phyloP scores from a whole-genome alignment of 2,329 filamentous ascomycete genomes.

The Pseudonectria buxi region DNA sequence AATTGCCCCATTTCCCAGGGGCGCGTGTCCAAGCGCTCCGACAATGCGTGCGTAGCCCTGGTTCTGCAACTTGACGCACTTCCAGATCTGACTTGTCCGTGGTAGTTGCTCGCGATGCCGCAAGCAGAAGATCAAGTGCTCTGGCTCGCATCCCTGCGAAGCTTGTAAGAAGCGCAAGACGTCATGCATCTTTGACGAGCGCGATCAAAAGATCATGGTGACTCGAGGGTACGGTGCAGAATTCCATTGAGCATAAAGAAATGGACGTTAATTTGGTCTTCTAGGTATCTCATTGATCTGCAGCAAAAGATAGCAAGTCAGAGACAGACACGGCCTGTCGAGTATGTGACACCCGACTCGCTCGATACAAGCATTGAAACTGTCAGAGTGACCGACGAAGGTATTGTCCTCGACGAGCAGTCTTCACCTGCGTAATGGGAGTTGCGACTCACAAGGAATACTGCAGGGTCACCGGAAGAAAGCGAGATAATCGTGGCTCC shows the following conservation, averaged over 20 bases:
- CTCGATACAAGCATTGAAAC: slow-evolving; percentile 15
- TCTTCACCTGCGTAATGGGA: too few relatives aligned
- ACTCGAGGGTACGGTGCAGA: slow-evolving; percentile 40
- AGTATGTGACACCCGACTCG: slow-evolving; percentile 18
- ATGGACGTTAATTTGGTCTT: too few relatives aligned
- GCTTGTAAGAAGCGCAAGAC: slow-evolving; percentile 27
- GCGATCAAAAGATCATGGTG: slow-evolving; percentile 43
- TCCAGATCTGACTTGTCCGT: neutral
- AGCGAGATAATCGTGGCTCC: slow-evolving; percentile 5
- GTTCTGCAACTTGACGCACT: neutral
- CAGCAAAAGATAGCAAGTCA: slow-evolving; percentile 21
- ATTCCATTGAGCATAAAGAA: too few relatives aligned
- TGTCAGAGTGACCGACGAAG: slow-evolving; percentile 9
- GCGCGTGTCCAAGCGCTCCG: slow-evolving; percentile 20
- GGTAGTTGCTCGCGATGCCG: slow-evolving; percentile 23
- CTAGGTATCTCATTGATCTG: slow-evolving; percentile 32
- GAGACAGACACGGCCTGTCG: slow-evolving; percentile 4
- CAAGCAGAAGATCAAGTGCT: slow-evolving; percentile 30
- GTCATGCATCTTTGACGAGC: slow-evolving; percentile 30
- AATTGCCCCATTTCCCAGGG: slow-evolving; percentile 10
- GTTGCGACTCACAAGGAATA: too few relatives aligned
- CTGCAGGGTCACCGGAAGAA: too few relatives aligned
- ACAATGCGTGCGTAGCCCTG: slow-evolving; percentile 17
- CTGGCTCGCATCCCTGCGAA: slow-evolving; percentile 25
- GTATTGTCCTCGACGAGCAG: slow-evolving; percentile 4